These are phyloP conservation scores for Mortierella polycephala DNA, from an alignment of 371 early-diverging fungal genomes.

Conservation along the genomic window DNA sequence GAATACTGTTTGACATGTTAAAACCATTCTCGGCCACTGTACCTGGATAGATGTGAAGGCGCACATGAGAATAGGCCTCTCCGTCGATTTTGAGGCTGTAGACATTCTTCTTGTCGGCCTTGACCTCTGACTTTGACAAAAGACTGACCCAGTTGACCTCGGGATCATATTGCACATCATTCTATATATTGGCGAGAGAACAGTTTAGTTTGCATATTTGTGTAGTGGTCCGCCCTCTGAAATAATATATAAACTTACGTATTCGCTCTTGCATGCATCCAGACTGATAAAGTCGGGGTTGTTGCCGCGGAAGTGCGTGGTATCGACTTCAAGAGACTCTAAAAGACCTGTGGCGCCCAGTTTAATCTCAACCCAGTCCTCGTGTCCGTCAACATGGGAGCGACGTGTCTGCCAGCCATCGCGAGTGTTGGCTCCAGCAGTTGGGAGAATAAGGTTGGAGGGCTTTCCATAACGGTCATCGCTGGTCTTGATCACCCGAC, in stretches of 20 bases:
- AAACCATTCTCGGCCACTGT: not conserved
- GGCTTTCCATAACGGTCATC: constrained; percentile 81
- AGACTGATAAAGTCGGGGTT: constrained; percentile 77
- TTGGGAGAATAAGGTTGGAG: constrained; percentile 78
- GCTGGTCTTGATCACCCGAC: constrained; percentile 72
- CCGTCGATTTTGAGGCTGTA: constrained; percentile 18
- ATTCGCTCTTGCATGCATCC: constrained; percentile 61
- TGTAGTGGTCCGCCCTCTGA: not conserved
- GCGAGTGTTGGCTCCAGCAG: constrained; percentile 72
- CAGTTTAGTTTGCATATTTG: no score
- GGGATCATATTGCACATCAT: constrained; percentile 46
- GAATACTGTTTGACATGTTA: no score
- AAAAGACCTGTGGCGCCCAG: constrained; percentile 82
- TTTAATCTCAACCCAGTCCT: constrained; percentile 81
- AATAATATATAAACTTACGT: constrained; percentile 20
- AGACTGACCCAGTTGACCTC: constrained; percentile 47
- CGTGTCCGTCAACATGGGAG: constrained; percentile 67
- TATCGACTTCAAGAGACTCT: constrained; percentile 80
- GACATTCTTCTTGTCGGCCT: constrained; percentile 42
- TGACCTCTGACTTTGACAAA: constrained; percentile 35
- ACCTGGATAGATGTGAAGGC: constrained; percentile 55
- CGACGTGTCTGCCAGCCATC: constrained; percentile 86
- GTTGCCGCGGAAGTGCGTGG: constrained; percentile 85
- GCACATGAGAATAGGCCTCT: constrained; percentile 42
- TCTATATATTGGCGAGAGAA: constrained; percentile 9